Evolutionary conservation across 108 stramenopile species (phyloP), one percentile per base, ranked within the genome.

Genomic region (Cafeteria roenbergensis): DNA sequence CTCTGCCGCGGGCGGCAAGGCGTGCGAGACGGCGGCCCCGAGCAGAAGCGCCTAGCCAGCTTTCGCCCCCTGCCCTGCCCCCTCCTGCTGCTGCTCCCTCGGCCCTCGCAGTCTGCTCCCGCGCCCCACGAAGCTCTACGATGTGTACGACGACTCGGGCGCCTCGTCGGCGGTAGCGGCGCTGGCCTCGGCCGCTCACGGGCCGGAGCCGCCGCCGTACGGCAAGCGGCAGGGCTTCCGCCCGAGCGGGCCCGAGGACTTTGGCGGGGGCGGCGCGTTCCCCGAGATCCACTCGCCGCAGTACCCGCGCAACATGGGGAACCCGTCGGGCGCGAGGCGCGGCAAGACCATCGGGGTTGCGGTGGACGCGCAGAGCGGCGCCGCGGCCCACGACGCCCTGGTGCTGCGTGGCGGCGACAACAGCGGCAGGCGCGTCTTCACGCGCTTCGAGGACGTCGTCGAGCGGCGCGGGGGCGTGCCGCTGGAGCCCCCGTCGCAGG

Each of bases 211-310:
- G 4, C 14, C 4, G 8, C 31, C 31, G 9, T 14, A 82, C 52
- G 71, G 78, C 0, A 29, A 53, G n/a, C 67, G 80, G 25, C 34
- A 73, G 17, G 73, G 63, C 53, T 97, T 94, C 75, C 92, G 96
- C 21, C 97, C 95, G 9, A 87, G 90, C 29, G 73, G 71, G 25
- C 64, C 90, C 34, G 72, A 65, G 28, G 97, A 94, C 71, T 95
- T 94, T 70, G 93, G 89, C 37, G 97, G 96, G 66, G 97, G 97
- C 0, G 97, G 94, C 6, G 91, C 93, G 59, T 96, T 88, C 70
- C 97, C 94, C 27, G 97, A 99, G 79, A 91, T 96, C 57, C 94
- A 95, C 66, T 90, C 95, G 25, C 91, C 92, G 48, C 97, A 99
- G 67, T 96, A 92, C 72, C 97, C 97, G 2, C 83, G 91, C 34